A percentile compares a stretch with the other conserved stretches of the same genome.
Evolutionary conservation across 768 basidiomycete genomes (phyloP).

Genomic region (Exsudoporus frostii): DNA sequence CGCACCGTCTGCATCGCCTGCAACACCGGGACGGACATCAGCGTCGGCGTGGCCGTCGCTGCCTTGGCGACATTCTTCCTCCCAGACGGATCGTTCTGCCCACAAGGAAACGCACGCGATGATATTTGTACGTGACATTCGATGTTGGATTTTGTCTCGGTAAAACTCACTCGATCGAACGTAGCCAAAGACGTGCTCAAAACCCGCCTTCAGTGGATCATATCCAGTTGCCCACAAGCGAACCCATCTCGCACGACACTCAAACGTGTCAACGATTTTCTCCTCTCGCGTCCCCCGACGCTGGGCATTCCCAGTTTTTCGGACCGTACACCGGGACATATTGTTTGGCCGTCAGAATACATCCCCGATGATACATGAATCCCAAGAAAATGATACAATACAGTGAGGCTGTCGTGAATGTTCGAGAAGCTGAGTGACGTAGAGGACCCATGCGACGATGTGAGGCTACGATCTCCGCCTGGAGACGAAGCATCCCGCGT

Average conservation of each 20-base stretch:
- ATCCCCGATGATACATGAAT: background rate
- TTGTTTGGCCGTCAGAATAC: background rate
- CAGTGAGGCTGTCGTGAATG: background rate
- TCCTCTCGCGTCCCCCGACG: slow-evolving; percentile 42
- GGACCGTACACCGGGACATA: background rate
- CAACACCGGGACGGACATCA: slow-evolving; percentile 56
- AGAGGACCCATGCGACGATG: background rate
- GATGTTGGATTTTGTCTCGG: background rate
- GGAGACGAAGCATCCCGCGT: slow-evolving; percentile 25
- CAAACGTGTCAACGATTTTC: slow-evolving; percentile 72
- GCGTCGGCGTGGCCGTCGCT: slow-evolving; percentile 61
- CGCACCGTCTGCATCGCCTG: slow-evolving; percentile 49
- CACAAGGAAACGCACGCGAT: slow-evolving; percentile 2
- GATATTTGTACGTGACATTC: slow-evolving; percentile 21
- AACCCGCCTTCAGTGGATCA: slow-evolving; percentile 82
- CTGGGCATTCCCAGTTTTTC: background rate
- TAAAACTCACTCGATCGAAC: background rate
- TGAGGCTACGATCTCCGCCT: background rate
- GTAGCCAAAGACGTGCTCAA: slow-evolving; percentile 62
- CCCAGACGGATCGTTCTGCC: slow-evolving; percentile 40
- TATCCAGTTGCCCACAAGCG: slow-evolving; percentile 65
- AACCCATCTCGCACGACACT: slow-evolving; percentile 85
- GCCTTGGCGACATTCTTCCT: slow-evolving; percentile 59
- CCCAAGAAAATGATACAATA: background rate
- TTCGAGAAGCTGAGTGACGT: background rate